These are phyloP conservation scores for Aspergillus novoparasiticus DNA, from an alignment of 2,329 filamentous ascomycete species.

Conservation along the genomic window DNA sequence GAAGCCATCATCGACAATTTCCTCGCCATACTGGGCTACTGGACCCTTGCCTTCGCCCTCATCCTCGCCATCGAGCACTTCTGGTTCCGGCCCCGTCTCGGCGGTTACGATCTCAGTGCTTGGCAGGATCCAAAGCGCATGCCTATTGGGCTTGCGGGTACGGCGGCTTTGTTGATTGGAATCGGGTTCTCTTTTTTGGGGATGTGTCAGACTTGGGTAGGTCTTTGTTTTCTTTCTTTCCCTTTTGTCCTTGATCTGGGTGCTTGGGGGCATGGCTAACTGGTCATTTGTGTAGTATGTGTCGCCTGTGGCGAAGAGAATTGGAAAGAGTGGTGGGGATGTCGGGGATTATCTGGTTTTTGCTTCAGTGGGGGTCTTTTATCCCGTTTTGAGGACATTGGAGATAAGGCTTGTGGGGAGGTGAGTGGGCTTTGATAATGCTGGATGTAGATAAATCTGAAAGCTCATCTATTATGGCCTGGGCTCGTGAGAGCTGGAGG, in stretches of 20 bases:
- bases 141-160: slow-evolving; percentile 22
- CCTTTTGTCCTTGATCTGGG: background rate
- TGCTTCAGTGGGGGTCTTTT: slow-evolving; percentile 12
- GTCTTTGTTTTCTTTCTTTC: background rate
- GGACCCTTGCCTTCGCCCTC: slow-evolving; percentile 22
- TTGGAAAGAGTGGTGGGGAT: slow-evolving; percentile 21
- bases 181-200: slow-evolving; percentile 19
- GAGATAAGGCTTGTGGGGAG: slow-evolving; percentile 7
- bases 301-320: slow-evolving; percentile 17
- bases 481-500: no score
- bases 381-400: slow-evolving; percentile 14
- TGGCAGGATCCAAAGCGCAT: slow-evolving; percentile 23
- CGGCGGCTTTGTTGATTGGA: slow-evolving; percentile 15
- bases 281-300: slow-evolving; percentile 8
- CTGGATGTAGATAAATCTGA: no score
- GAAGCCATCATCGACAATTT: slow-evolving; percentile 23
- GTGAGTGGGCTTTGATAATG: no score
- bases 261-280: background rate
- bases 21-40: slow-evolving; percentile 24
- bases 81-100: slow-evolving; percentile 20
- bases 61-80: slow-evolving; percentile 22
- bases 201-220: slow-evolving; percentile 26
- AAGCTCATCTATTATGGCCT: no score
- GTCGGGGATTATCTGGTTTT: slow-evolving; percentile 19
- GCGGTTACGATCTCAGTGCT: slow-evolving; percentile 22